A percentile compares a stretch with the other conserved stretches of the same genome.
These are phyloP conservation scores for Fomitopsis pinicola DNA, from an alignment of 1,284 basidiomycete species.

Conservation along the genomic window DNA sequence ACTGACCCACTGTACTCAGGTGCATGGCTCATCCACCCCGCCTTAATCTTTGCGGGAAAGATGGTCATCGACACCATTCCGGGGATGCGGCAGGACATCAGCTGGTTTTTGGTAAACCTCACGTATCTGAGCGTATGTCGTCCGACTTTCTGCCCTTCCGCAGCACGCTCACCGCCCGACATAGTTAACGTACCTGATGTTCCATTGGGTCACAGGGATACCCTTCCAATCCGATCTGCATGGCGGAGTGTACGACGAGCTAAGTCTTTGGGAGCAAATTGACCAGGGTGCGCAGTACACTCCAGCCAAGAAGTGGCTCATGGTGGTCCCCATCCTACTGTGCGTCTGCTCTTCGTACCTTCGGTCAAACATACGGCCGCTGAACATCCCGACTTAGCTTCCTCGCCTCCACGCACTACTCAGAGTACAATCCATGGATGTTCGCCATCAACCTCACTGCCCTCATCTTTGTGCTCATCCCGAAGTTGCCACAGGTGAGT, in stretches of 20 bases:
- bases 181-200: conserved; percentile 95
- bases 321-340: conserved; percentile 88
- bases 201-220: conserved; percentile 97
- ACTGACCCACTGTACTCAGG: conserved; percentile 42
- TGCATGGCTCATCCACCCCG: conserved; percentile 96
- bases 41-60: conserved; percentile 89
- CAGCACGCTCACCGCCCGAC: conserved; percentile 3
- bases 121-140: conserved; percentile 84
- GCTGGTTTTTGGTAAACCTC: conserved; percentile 95
- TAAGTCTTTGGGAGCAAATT: conserved; percentile 99
- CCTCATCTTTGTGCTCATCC: conserved; percentile 83
- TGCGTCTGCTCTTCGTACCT: conserved; percentile 39
- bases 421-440: conserved; percentile 88
- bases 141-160: neutral
- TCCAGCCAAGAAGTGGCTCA: conserved; percentile 96
- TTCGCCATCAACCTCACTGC: conserved; percentile 92
- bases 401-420: conserved; percentile 97
- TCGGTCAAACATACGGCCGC: neutral
- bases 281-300: conserved; percentile 98
- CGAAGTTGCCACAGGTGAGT: conserved; percentile 88
- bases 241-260: conserved; percentile 93
- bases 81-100: conserved; percentile 89
- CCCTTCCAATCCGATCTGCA: conserved; percentile 89
- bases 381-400: conserved; percentile 53
- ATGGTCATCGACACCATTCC: conserved; percentile 93